These are phyloP conservation scores for Liriodendron chinense DNA, from an alignment of 164 flowering plant genomes.

Conservation along the genomic window DNA sequence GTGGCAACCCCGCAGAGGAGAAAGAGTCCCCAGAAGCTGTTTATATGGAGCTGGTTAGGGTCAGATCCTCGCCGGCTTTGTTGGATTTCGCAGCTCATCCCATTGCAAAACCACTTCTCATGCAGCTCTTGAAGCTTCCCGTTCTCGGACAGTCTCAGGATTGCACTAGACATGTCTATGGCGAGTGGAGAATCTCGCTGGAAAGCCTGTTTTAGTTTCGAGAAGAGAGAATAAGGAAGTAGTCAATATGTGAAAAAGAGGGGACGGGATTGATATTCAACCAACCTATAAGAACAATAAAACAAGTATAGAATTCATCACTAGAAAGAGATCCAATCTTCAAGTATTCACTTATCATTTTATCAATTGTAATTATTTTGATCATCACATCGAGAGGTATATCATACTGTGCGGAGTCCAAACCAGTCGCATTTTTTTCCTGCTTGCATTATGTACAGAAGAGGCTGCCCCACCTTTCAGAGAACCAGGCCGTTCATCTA, in stretches of 20 bases:
- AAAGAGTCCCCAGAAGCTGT: conserved; percentile 72
- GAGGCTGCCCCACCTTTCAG: too few relatives aligned
- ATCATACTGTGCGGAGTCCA: too few relatives aligned
- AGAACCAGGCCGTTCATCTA: background rate
- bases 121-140: conserved; percentile 51
- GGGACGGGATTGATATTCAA: background rate
- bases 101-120: conserved; percentile 55
- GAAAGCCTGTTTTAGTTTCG: conserved; percentile 46
- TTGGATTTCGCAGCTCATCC: conserved; percentile 30
- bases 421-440: too few relatives aligned
- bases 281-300: background rate
- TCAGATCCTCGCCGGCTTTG: conserved; percentile 11
- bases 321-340: background rate
- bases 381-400: too few relatives aligned
- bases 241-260: background rate
- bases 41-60: conserved; percentile 52
- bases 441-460: too few relatives aligned
- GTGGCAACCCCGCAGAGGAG: conserved; percentile 46
- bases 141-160: conserved; percentile 55
- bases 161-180: conserved; percentile 63
- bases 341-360: background rate
- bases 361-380: too few relatives aligned
- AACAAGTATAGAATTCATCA: background rate
- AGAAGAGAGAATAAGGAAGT: background rate
- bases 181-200: conserved; percentile 64